Base-by-base conservation (phyloP, 73 alveolate species). In the Paramecium caudatum region DNA sequence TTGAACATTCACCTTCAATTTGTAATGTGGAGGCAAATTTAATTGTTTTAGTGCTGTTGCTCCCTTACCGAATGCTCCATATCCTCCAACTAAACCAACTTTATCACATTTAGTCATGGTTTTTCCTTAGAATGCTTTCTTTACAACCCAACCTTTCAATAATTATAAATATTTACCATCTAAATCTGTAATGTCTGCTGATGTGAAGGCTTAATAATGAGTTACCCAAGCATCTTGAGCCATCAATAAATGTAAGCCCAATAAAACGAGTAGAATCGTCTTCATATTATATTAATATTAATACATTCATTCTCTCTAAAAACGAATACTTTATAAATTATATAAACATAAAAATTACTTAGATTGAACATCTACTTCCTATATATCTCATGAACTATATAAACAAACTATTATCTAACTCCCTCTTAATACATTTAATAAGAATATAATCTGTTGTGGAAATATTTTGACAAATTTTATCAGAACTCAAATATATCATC, bases 21-120 rank as follows among this genome's bases (percentile, higher is more conserved):
- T 74, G 32, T 74, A 45, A 74, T 74, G 88, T 39, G 88, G 88
- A 17, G 88, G 88, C 16, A 74, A 45, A 13, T 63, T 43, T 74
- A 74, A 41, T 74, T 37, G 43, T 74, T 74, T 74, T 39, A 41
- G 43, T 16, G 88, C 88, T 41, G 68, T 37, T 39, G 88, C 88
- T 74, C 62, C 62, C 32, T 74, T 74, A 39, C 88, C 88, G 43
- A 74, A 74, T 0, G 88, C 88, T 8, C 68, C 68, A 45, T 41
- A 74, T 37, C 88, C 88, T n/a, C 88, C 88, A 41, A 74, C 88
- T 27, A 74, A 43, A 74, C 45, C 43, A 5, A 41, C 16, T 41
- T 23, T 45, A 21, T 37, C 88, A 74, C 88, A 74, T 74, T 74
- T 37, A 19, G 47, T 74, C 21, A 39, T 36, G 6, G 69, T 27